Conservation (phyloP, 371 early-diverging fungal species). For the Actinomortierella ambigua region DNA sequence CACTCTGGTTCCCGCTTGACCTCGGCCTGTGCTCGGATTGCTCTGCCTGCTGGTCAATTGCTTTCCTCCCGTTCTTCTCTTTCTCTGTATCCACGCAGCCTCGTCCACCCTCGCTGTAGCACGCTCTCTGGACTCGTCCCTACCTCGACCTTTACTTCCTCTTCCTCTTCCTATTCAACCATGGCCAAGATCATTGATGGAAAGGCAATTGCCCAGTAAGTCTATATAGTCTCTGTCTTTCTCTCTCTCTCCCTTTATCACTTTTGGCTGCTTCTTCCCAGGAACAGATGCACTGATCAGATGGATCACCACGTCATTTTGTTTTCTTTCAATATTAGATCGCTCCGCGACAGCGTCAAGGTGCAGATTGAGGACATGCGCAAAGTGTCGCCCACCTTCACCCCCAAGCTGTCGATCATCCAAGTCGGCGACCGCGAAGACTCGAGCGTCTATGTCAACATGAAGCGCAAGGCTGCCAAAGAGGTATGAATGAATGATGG, state of each 20-base stretch:
- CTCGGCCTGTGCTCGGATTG: too few relatives aligned
- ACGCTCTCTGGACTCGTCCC: too few relatives aligned
- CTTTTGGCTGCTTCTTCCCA: not conserved
- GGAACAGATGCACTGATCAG: too few relatives aligned
- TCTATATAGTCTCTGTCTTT: conserved; percentile 2
- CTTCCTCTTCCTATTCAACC: too few relatives aligned
- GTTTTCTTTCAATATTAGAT: conserved; percentile 46
- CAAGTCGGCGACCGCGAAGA: conserved; percentile 94
- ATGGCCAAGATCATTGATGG: conserved; percentile 69
- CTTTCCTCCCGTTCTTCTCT: too few relatives aligned
- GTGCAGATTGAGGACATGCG: conserved; percentile 66
- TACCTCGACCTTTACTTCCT: too few relatives aligned
- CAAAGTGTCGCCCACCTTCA: conserved; percentile 63
- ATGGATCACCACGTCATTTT: too few relatives aligned
- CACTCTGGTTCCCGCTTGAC: too few relatives aligned
- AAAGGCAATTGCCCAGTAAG: conserved; percentile 70
- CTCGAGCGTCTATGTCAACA: conserved; percentile 88
- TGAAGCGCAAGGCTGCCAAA: conserved; percentile 87
- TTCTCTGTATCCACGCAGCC: too few relatives aligned
- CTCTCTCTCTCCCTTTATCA: conserved; percentile 12
- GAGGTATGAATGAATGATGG: conserved; percentile 59
- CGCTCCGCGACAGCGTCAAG: conserved; percentile 65
- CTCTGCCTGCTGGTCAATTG: too few relatives aligned
- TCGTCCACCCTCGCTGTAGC: too few relatives aligned
- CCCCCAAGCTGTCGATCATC: conserved; percentile 84